A percentile compares a stretch with the other conserved stretches of the same genome.
These are phyloP conservation scores for Pseudogymnoascus sp. DNA, from an alignment of 2,329 filamentous ascomycete species.

Conservation along the genomic window DNA sequence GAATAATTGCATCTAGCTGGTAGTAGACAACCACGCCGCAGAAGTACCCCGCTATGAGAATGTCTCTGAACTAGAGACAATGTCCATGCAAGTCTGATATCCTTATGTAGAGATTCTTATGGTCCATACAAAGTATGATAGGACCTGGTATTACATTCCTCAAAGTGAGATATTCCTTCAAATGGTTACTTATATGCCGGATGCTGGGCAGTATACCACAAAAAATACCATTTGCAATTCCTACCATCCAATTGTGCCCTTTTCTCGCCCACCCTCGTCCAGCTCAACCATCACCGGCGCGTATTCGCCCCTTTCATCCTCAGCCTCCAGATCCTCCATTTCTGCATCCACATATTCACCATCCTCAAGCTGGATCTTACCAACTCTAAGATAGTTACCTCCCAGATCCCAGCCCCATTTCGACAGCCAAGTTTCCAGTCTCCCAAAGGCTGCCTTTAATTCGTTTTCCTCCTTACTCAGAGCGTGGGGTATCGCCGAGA, in stretches of 20 bases:
- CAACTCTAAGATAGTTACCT: constrained; percentile 39
- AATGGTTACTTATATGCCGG: background rate
- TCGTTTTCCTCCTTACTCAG: constrained; percentile 34
- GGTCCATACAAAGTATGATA: background rate
- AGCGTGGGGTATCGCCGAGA: constrained; percentile 29
- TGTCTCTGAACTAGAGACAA: background rate
- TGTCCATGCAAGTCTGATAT: background rate
- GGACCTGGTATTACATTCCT: background rate
- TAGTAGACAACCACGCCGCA: background rate
- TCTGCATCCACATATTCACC: constrained; percentile 41
- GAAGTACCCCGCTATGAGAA: background rate
- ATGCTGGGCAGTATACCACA: background rate
- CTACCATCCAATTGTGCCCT: constrained; percentile 24
- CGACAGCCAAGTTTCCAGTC: constrained; percentile 40
- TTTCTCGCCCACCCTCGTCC: constrained; percentile 26
- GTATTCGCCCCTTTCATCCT: constrained; percentile 35
- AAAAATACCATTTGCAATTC: background rate
- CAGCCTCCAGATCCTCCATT: constrained; percentile 42
- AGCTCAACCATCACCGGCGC: constrained; percentile 27
- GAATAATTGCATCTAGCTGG: background rate
- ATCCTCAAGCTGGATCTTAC: constrained; percentile 43
- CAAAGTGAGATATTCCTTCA: background rate
- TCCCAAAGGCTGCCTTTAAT: constrained; percentile 40
- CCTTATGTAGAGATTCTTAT: background rate
- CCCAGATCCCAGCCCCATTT: constrained; percentile 47